Conservation (phyloP, 106 monocot genomes). For the Acorus gramineus region DNA sequence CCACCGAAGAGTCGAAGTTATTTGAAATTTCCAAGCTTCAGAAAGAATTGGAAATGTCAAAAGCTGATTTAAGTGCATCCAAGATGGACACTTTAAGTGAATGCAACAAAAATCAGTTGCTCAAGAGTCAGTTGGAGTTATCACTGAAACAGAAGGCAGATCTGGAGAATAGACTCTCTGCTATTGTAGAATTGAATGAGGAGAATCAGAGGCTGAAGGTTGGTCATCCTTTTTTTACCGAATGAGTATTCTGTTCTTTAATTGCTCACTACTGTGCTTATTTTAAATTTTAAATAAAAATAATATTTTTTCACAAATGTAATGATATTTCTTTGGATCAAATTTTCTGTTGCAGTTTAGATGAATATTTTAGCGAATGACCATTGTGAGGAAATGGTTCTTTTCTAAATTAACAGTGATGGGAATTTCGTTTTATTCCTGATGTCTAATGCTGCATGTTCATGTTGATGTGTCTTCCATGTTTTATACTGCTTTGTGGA, state of each 20-base stretch:
- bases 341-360: too few relatives aligned
- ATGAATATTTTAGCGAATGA: too few relatives aligned
- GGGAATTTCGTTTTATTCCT: too few relatives aligned
- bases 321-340: too few relatives aligned
- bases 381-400: too few relatives aligned
- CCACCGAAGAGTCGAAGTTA: slow-evolving; percentile 62
- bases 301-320: too few relatives aligned
- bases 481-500: too few relatives aligned
- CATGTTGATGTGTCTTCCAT: too few relatives aligned
- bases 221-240: background rate
- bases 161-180: slow-evolving; percentile 20
- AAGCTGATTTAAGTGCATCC: slow-evolving; percentile 36
- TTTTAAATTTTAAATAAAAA: background rate
- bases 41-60: slow-evolving; percentile 37
- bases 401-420: too few relatives aligned
- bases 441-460: too few relatives aligned
- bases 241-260: background rate
- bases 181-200: slow-evolving; percentile 39
- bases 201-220: slow-evolving; percentile 74
- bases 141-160: slow-evolving; percentile 35
- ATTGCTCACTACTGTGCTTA: background rate
- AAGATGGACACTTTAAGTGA: slow-evolving; percentile 36
- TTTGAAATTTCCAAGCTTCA: slow-evolving; percentile 67
- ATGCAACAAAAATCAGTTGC: slow-evolving; percentile 36
- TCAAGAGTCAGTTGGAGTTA: slow-evolving; percentile 40